phyloP scores from a whole-genome alignment of 1,284 basidiomycete genomes.

The Neotropicomus parvogracilis region DNA sequence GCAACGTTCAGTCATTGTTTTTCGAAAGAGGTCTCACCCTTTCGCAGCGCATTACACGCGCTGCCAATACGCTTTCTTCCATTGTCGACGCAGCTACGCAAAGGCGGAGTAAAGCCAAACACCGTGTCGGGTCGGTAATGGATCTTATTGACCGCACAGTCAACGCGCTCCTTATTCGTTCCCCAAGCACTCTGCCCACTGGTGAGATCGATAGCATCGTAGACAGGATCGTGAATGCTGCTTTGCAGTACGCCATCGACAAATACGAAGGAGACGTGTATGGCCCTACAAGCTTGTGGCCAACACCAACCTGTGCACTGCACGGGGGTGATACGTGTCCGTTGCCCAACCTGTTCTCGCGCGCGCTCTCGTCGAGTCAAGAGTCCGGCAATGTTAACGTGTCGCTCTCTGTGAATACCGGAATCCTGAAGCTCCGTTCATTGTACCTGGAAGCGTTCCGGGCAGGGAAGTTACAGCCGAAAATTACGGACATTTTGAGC shows the following conservation, averaged over 20 bases:
- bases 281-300: conserved; percentile 43
- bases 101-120: conserved; percentile 46
- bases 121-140: conserved; percentile 62
- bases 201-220: conserved; percentile 64
- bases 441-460: conserved; percentile 64
- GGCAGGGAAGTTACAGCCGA: conserved; percentile 52
- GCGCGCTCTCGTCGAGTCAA: conserved; percentile 31
- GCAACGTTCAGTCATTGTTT: conserved; percentile 58
- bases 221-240: conserved; percentile 66
- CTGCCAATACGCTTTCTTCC: conserved; percentile 50
- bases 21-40: conserved; percentile 58
- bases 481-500: conserved; percentile 55
- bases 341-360: conserved; percentile 50
- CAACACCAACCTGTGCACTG: conserved; percentile 53
- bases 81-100: conserved; percentile 46
- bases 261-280: conserved; percentile 41
- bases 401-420: conserved; percentile 23
- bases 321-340: conserved; percentile 55
- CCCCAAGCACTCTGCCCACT: conserved; percentile 44
- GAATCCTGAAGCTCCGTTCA: conserved; percentile 13
- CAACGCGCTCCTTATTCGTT: conserved; percentile 51
- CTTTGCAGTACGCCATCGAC: conserved; percentile 72
- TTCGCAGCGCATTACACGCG: conserved; percentile 56
- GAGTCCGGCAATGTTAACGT: conserved; percentile 32
- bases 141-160: conserved; percentile 70